Evolutionary conservation across 345 rosid species (phyloP), one percentile per base, ranked within the genome.

Genomic region (Diplotaxis tenuifolia): DNA sequence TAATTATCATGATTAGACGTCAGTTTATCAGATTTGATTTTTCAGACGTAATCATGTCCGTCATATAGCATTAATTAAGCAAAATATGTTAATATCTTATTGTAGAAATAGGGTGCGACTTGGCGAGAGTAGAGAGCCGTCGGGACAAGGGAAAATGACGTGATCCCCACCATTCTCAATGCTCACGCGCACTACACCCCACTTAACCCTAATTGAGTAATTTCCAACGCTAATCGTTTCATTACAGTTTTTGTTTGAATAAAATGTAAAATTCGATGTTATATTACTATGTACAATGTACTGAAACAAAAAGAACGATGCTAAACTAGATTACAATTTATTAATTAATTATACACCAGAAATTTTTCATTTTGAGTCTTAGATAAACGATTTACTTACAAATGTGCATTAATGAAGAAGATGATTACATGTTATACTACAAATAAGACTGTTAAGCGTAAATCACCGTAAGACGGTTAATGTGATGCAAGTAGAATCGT

Each of bases 111-210:
- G 15, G 70, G 53, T 55, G 66, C 54, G 62, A 68, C 6, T 50
- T 54, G 65, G 34, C n/a, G 34, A 76, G 49, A 21, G 60, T 64
- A 38, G 65, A 70, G 65, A 70, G 66, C 49, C 71, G 71, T 29
- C 15, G 55, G 34, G 70, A 58, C 66, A 76, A 45, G 71, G 23
- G 80, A 76, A 31, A 70, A 63, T 70, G 75, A 64, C 80, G 62
- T 64, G 80, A 59, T 70, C 67, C 71, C 80, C 80, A 76, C 75
- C 47, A 56, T 16, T 58, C 54, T 60, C 75, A 76, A 56, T 70
- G 71, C 79, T 62, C 70, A 75, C 74, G 65, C 70, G 70, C 79
- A 75, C 70, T 53, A 70, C 62, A 45, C 71, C 70, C 79, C 66
- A 76, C 66, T 76, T 55, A 63, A 76, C 75, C 80, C 80, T 76